Percentiles rank a stretch among this genome's conserved stretches.
These are phyloP conservation scores for Macroventuria anomochaeta DNA, from an alignment of 2,329 filamentous ascomycete genomes.

Conservation along the genomic window DNA sequence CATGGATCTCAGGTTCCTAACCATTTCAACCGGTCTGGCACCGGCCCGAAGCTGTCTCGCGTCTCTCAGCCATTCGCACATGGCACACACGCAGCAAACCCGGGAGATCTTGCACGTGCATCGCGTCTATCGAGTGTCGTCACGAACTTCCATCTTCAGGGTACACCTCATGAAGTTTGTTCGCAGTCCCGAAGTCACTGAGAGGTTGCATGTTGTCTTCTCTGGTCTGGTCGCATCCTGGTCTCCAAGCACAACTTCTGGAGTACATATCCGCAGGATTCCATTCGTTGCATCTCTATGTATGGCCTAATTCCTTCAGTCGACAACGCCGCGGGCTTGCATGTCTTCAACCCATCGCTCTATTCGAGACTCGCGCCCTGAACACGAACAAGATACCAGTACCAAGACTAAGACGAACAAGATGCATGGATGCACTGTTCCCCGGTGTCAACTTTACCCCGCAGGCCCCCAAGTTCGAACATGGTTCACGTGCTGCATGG, in stretches of 20 bases:
- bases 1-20: not conserved
- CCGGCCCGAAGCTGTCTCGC: not conserved
- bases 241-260: not conserved
- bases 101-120: not conserved
- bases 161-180: not conserved
- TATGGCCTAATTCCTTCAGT: not conserved
- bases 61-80: not conserved
- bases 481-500: not conserved
- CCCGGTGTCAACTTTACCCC: constrained; percentile 3
- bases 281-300: constrained; percentile 1
- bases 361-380: constrained; percentile 9
- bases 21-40: not conserved
- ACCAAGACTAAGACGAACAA: not conserved
- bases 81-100: not conserved
- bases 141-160: not conserved
- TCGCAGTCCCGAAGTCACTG: not conserved
- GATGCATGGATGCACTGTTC: not conserved
- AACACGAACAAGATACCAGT: not conserved
- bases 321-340: not conserved
- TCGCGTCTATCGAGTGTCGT: not conserved
- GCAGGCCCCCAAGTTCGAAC: not conserved
- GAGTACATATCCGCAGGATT: not conserved
- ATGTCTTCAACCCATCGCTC: constrained; percentile 1
- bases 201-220: not conserved
- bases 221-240: not conserved